Percentiles rank a stretch among this genome's conserved stretches.
Conservation (phyloP, 208 protist species). For the Leishmania arabica region DNA sequence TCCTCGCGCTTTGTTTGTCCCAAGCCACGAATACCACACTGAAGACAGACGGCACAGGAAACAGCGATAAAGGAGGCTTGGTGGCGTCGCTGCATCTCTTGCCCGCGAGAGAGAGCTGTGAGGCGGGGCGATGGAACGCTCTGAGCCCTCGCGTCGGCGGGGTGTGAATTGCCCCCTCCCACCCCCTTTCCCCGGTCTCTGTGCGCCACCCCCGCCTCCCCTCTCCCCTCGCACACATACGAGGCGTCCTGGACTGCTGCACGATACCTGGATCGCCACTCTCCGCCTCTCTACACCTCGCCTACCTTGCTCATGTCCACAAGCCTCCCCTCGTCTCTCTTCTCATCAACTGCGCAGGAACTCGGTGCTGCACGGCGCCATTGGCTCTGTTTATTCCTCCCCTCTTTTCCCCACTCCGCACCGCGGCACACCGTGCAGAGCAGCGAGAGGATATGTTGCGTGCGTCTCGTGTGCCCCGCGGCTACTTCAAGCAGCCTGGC, state of each 20-base stretch:
- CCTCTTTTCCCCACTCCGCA: not conserved
- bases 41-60: not conserved
- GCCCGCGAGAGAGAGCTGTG: not conserved
- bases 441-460: slow-evolving; percentile 43
- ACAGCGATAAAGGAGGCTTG: not conserved
- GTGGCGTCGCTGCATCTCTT: not conserved
- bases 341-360: no score
- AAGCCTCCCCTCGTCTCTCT: not conserved
- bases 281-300: not conserved
- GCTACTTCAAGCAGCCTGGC: slow-evolving; percentile 77
- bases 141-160: not conserved
- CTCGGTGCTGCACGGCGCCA: not conserved
- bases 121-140: not conserved
- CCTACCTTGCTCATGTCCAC: not conserved
- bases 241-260: not conserved
- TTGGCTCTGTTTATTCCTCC: not conserved
- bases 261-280: not conserved
- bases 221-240: not conserved
- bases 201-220: not conserved
- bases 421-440: not conserved
- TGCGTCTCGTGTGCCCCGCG: slow-evolving; percentile 18
- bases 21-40: not conserved
- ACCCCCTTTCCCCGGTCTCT: not conserved
- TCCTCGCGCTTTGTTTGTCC: slow-evolving; percentile 2
- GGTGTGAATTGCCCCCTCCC: not conserved